Conservation (phyloP, 768 basidiomycete species). For the Rhizopogon rudus region DNA sequence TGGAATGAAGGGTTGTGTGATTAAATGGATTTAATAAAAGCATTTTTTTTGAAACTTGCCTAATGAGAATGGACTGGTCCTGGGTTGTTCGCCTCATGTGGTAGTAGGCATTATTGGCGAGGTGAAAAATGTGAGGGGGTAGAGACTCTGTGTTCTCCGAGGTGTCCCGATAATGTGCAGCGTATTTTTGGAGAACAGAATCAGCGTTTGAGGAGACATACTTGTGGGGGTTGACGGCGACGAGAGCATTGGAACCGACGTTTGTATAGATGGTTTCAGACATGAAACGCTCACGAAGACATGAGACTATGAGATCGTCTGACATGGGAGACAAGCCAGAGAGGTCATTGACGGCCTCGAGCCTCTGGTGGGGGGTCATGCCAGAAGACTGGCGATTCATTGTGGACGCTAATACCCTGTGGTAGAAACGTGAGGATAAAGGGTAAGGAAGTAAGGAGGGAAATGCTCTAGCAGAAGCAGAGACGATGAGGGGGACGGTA, state of each 20-base stretch:
- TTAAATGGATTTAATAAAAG: neutral
- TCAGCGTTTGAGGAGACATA: constrained; percentile 83
- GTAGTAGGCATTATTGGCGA: constrained; percentile 90
- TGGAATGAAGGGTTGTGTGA: constrained; percentile 25
- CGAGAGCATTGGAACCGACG: constrained; percentile 65
- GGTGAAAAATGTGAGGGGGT: constrained; percentile 88
- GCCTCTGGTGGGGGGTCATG: constrained; percentile 54
- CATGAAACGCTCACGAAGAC: constrained; percentile 85
- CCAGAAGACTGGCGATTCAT: constrained; percentile 42
- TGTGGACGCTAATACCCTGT: constrained; percentile 1
- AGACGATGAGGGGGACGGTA: neutral
- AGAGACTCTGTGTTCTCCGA: constrained; percentile 52
- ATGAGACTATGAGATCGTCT: constrained; percentile 82
- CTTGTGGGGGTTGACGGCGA: constrained; percentile 93
- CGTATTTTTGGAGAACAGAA: constrained; percentile 79
- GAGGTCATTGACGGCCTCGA: constrained; percentile 72
- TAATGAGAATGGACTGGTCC: constrained; percentile 87
- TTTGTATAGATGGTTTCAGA: constrained; percentile 76
- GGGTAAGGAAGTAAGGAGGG: neutral
- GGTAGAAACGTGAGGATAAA: neutral
- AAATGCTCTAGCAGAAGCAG: constrained; percentile 2
- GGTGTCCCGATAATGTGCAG: constrained; percentile 79
- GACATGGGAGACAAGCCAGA: constrained; percentile 59
- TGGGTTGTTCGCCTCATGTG: constrained; percentile 93
- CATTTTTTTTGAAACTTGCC: constrained; percentile 41